Conservation (phyloP, 306 rosid genomes). For the Abrus precatorius region DNA sequence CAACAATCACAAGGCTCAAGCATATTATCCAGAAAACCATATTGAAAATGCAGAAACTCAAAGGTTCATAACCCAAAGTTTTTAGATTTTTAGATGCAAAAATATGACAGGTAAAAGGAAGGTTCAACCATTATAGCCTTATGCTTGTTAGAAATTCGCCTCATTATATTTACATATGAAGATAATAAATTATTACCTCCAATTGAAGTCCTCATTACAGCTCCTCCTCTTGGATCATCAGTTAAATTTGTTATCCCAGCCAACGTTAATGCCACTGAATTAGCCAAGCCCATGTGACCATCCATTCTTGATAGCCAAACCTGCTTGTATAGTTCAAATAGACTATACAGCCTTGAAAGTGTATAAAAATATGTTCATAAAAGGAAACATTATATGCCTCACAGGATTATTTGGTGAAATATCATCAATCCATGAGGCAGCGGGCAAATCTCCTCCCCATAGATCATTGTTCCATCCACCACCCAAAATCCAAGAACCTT, state of each 20-base stretch:
- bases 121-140: background rate
- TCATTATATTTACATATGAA: background rate
- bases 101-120: background rate
- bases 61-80: background rate
- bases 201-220: background rate
- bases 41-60: conserved; percentile 17
- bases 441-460: conserved; percentile 16
- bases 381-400: background rate
- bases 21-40: conserved; percentile 12
- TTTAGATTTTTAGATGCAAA: background rate
- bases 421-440: conserved; percentile 7
- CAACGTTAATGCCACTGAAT: background rate
- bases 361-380: background rate
- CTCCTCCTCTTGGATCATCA: background rate
- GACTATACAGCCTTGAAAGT: background rate
- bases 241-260: background rate
- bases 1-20: conserved; percentile 8
- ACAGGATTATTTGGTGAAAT: conserved; percentile 1
- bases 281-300: conserved; percentile 10
- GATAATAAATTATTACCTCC: background rate
- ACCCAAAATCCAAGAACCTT: background rate
- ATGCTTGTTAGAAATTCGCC: background rate
- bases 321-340: background rate
- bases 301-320: conserved; percentile 11
- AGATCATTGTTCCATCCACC: conserved; percentile 14